phyloP scores from a whole-genome alignment of 2,329 filamentous ascomycete species.

The Metarhizium brunneum region DNA sequence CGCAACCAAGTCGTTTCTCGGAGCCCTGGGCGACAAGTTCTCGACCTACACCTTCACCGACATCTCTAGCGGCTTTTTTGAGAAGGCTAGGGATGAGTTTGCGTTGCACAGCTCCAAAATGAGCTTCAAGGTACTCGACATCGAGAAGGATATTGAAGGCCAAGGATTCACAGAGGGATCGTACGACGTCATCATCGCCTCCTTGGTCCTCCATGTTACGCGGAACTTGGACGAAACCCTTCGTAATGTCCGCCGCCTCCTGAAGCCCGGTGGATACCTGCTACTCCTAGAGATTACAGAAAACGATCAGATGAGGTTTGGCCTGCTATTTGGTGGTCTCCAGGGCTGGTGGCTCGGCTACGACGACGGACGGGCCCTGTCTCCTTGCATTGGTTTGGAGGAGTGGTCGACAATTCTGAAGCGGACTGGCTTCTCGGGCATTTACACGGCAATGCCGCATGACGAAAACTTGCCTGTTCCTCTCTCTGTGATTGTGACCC shows the following conservation, averaged over 20 bases:
- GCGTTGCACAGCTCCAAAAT: neutral
- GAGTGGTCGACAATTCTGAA: neutral
- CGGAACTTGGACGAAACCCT: conserved; percentile 13
- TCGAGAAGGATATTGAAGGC: conserved; percentile 12
- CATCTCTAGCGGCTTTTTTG: conserved; percentile 30
- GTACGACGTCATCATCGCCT: conserved; percentile 31
- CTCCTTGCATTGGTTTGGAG: neutral
- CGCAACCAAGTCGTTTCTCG: conserved; percentile 26
- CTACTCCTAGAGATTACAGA: neutral
- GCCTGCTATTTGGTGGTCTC: neutral
- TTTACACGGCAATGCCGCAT: neutral
- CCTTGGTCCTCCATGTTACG: conserved; percentile 28
- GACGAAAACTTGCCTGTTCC: neutral
- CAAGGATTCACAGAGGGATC: conserved; percentile 21
- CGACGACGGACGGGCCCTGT: neutral
- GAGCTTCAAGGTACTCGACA: conserved; percentile 13
- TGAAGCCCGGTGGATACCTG: conserved; percentile 6
- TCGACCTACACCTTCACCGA: conserved; percentile 34
- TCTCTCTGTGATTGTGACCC: neutral
- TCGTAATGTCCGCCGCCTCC: conserved; percentile 1
- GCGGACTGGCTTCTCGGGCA: neutral
- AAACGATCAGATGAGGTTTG: neutral
- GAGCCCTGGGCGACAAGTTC: conserved; percentile 19
- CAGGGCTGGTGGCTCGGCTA: neutral
- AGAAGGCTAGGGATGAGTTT: conserved; percentile 1